Percentiles rank a stretch among this genome's conserved stretches.
Evolutionary conservation across 768 basidiomycete genomes (phyloP).

Genomic region (Panus rudis): DNA sequence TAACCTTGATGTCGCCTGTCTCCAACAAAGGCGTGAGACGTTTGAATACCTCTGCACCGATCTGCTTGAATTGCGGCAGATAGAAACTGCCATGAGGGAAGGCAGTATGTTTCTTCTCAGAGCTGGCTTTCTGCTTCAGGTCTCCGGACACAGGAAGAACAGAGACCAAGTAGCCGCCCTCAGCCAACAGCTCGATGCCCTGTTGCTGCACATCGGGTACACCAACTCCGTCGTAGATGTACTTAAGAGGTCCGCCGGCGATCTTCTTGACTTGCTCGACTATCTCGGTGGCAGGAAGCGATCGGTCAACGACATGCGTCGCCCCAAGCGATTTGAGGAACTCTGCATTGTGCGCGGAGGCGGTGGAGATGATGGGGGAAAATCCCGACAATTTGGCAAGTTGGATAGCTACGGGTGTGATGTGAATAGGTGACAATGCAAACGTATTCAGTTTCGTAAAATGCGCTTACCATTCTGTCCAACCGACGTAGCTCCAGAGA

Average conservation of each 20-base stretch:
- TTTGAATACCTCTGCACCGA: constrained; percentile 12
- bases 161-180: constrained; percentile 30
- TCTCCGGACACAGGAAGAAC: too few species aligned
- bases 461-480: neutral
- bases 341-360: constrained; percentile 16
- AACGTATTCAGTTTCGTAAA: neutral
- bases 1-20: constrained; percentile 17
- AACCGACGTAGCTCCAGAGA: neutral
- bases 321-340: constrained; percentile 14
- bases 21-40: constrained; percentile 11
- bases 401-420: constrained; percentile 16
- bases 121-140: too few species aligned
- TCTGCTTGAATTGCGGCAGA: constrained; percentile 3
- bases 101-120: too few species aligned
- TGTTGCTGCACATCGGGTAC: constrained; percentile 31
- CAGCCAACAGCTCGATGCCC: constrained; percentile 29
- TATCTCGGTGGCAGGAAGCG: constrained; percentile 4
- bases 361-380: constrained; percentile 23
- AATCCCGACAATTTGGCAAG: constrained; percentile 21
- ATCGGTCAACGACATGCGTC: constrained; percentile 21
- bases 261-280: constrained; percentile 3
- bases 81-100: too few species aligned
- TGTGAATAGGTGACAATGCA: neutral
- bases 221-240: constrained; percentile 28
- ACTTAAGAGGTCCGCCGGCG: constrained; percentile 6